A percentile compares a stretch with the other conserved stretches of the same genome.
These are phyloP conservation scores for Ascochyta viciae-villosae DNA, from an alignment of 2,329 filamentous ascomycete genomes.

Conservation along the genomic window DNA sequence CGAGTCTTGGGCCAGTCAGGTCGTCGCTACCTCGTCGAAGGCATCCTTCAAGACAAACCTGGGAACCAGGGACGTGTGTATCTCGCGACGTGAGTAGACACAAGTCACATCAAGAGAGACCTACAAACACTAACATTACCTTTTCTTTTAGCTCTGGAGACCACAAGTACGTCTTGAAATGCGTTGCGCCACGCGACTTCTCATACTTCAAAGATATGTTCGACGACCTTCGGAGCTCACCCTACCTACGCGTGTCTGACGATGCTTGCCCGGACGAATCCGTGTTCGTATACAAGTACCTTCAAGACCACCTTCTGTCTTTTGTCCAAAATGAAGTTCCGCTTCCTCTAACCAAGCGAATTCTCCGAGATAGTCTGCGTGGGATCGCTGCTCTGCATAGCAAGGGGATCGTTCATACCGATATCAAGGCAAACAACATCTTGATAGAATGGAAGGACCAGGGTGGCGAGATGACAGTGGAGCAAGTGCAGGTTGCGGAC, in stretches of 20 bases:
- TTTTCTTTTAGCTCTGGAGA: slow-evolving; percentile 1
- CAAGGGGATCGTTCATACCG: slow-evolving; percentile 30
- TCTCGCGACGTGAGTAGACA: slow-evolving; percentile 16
- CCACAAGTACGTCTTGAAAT: slow-evolving; percentile 15
- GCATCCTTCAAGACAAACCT: slow-evolving; percentile 14
- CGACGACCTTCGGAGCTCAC: slow-evolving; percentile 15
- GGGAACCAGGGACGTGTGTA: slow-evolving; percentile 12
- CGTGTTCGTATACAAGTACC: slow-evolving; percentile 56
- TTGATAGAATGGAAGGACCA: slow-evolving; percentile 51
- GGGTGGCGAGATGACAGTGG: slow-evolving; percentile 34
- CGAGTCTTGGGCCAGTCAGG: slow-evolving; percentile 11
- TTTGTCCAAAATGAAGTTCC: slow-evolving; percentile 53
- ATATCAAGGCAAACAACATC: slow-evolving; percentile 57
- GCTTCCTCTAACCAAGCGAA: slow-evolving; percentile 49
- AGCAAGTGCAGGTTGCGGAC: slow-evolving; percentile 52
- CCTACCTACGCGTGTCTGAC: slow-evolving; percentile 23
- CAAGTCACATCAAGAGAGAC: neutral
- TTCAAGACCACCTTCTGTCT: slow-evolving; percentile 52
- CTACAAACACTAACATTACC: neutral
- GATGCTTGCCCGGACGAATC: slow-evolving; percentile 55
- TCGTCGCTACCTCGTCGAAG: slow-evolving; percentile 12
- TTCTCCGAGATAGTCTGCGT: slow-evolving; percentile 45
- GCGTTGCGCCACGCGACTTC: slow-evolving; percentile 6
- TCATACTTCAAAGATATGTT: slow-evolving; percentile 19
- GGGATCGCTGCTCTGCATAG: slow-evolving; percentile 16